Evolutionary conservation across 305 asterid genomes (phyloP), one percentile per base, ranked within the genome.

Genomic region (Petunia hybrid): DNA sequence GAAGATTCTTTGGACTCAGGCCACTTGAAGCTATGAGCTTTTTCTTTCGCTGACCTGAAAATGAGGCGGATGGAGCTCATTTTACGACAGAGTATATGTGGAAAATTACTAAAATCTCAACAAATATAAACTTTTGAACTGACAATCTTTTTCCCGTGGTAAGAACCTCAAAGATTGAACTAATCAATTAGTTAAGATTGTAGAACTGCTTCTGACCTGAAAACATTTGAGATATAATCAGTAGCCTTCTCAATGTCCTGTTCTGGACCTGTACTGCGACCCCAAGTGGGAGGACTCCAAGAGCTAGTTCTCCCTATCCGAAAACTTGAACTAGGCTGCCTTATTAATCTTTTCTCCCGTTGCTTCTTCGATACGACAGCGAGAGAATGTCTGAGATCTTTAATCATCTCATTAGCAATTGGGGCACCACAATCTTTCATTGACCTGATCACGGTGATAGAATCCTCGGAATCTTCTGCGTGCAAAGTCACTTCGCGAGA

Each of bases 381-480:
- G 35, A 94, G 89, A 65, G 95, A 91, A 61, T 80, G 90, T 67
- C 85, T 89, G 8, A 95, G 89, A 38, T 95, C 97, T 82, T 60
- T 83, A 64, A 92, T 88, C 98, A 94, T 94, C 76, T 89, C 99
- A 64, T 91, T 92, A 36, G 91, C 93, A 76, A 91, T 86, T 31
- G 91, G 85, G 78, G 87, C 80, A 57, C 98, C 98, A 76, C 89
- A 88, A 66, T 96, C 97, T 85, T 88, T 94, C 97, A 96, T 96
- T 2, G 98, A 90, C 42, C 84, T 85, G 77, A 93, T 74, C 85
- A 89, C 84, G 80, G 87, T 55, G 66, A 92, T 90, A 5, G 98
- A 96, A 84, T 95, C 98, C 56, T 94, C 98, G 0, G 87, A 86
- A 87, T 94, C 97, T 86, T 93, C 90, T 1, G 95, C 80, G 13